Conservation (phyloP, 345 rosid species). For the Passiflora organensis region DNA sequence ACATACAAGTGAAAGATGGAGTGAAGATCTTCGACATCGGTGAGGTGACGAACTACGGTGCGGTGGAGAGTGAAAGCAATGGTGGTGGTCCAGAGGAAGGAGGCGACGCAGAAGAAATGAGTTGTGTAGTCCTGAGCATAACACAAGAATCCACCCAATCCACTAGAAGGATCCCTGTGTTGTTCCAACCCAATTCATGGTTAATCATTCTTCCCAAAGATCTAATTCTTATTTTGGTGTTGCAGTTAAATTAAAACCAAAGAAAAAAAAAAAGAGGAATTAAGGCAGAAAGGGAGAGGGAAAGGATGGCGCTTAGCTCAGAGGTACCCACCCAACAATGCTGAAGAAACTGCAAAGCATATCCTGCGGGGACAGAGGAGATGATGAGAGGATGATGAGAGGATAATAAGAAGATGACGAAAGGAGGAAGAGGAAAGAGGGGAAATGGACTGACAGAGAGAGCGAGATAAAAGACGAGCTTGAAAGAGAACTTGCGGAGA, state of each 20-base stretch:
- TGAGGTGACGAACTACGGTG: slow-evolving; percentile 82
- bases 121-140: slow-evolving; percentile 78
- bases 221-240: too few relatives aligned
- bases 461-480: slow-evolving; percentile 95
- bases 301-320: background rate
- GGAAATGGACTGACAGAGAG: slow-evolving; percentile 50
- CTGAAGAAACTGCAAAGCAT: slow-evolving; percentile 96
- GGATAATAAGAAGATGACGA: background rate
- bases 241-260: too few relatives aligned
- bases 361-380: slow-evolving; percentile 45
- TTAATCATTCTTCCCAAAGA: too few relatives aligned
- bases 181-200: too few relatives aligned
- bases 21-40: slow-evolving; percentile 95
- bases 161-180: slow-evolving; percentile 89
- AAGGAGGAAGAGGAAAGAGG: background rate
- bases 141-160: slow-evolving; percentile 75
- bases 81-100: slow-evolving; percentile 91
- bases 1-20: slow-evolving; percentile 92
- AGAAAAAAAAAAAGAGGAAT: background rate
- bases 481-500: slow-evolving; percentile 95
- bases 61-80: slow-evolving; percentile 97
- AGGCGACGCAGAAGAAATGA: slow-evolving; percentile 93
- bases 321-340: slow-evolving; percentile 86
- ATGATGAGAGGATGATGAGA: background rate
- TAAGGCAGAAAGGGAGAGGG: background rate